Percentiles rank a stretch among this genome's conserved stretches.
phyloP scores from a whole-genome alignment of 2,329 filamentous ascomycete species.

The Neopestalotiopsis sp. region DNA sequence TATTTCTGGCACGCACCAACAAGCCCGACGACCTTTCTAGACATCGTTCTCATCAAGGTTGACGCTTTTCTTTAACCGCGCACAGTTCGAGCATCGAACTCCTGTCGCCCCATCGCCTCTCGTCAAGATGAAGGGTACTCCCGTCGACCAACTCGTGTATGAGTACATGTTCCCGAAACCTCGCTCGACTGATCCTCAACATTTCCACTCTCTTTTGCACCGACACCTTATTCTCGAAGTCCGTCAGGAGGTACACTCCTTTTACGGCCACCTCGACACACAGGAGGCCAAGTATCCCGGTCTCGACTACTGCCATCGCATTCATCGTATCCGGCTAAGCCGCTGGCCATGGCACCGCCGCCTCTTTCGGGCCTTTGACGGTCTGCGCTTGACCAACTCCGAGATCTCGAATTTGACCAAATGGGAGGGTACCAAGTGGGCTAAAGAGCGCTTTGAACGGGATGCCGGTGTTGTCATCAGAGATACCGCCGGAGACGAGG shows the following conservation, averaged over 20 bases:
- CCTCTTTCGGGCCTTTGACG: constrained; percentile 78
- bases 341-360: constrained; percentile 79
- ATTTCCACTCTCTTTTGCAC: constrained; percentile 73
- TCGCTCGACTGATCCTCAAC: constrained; percentile 70
- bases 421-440: constrained; percentile 86
- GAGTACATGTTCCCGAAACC: constrained; percentile 75
- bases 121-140: constrained; percentile 71
- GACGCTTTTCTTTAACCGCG: not conserved
- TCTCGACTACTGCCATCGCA: constrained; percentile 76
- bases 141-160: constrained; percentile 76
- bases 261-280: constrained; percentile 80
- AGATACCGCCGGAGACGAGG: constrained; percentile 75
- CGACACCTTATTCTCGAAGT: constrained; percentile 78
- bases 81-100: not conserved
- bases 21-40: too few relatives aligned
- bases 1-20: too few relatives aligned
- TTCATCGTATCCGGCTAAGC: constrained; percentile 78
- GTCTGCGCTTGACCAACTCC: constrained; percentile 67
- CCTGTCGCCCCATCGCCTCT: not conserved
- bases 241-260: constrained; percentile 77
- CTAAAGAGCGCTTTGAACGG: constrained; percentile 78
- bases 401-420: constrained; percentile 77
- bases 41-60: not conserved
- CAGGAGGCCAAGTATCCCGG: constrained; percentile 83
- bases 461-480: constrained; percentile 73